Percentiles rank a stretch among this genome's conserved stretches.
Evolutionary conservation across 768 basidiomycete species (phyloP).

Genomic region (Termitomyces sp.): DNA sequence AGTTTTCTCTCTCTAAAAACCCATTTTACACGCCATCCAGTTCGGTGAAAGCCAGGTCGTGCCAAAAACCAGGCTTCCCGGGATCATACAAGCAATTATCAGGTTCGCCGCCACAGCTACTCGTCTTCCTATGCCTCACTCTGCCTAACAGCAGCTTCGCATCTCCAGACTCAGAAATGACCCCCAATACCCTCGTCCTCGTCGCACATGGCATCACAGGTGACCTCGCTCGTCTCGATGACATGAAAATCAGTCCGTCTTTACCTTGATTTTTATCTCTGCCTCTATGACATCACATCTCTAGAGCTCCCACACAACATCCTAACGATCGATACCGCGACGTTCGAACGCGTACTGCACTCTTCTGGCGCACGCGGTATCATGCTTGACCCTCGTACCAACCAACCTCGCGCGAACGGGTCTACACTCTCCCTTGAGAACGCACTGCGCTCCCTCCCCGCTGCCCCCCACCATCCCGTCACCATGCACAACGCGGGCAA

Average conservation of each 20-base stretch:
- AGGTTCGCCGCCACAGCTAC: slow-evolving; percentile 36
- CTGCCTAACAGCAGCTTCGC: slow-evolving; percentile 50
- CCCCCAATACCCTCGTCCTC: slow-evolving; percentile 57
- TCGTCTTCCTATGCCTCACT: background rate
- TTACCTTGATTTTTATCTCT: background rate
- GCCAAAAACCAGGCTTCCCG: slow-evolving; percentile 61
- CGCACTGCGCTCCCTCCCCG: slow-evolving; percentile 37
- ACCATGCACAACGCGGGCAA: slow-evolving; percentile 74
- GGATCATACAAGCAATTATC: slow-evolving; percentile 68
- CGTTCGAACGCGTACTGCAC: slow-evolving; percentile 62
- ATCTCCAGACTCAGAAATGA: slow-evolving; percentile 73
- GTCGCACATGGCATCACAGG: slow-evolving; percentile 56
- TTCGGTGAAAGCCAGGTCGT: slow-evolving; percentile 75
- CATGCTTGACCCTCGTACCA: slow-evolving; percentile 59
- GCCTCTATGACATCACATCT: background rate
- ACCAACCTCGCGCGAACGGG: slow-evolving; percentile 43
- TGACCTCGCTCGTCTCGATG: slow-evolving; percentile 60
- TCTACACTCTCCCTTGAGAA: slow-evolving; percentile 59
- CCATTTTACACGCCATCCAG: slow-evolving; percentile 29
- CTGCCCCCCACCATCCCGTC: slow-evolving; percentile 17
- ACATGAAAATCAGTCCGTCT: slow-evolving; percentile 76
- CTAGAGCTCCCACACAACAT: slow-evolving; percentile 72
- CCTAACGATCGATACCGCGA: slow-evolving; percentile 59
- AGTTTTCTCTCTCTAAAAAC: background rate
- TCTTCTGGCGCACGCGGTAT: slow-evolving; percentile 47